Evolutionary conservation across 2,329 filamentous ascomycete genomes (phyloP).

Genomic region (Aureobasidium sp.): DNA sequence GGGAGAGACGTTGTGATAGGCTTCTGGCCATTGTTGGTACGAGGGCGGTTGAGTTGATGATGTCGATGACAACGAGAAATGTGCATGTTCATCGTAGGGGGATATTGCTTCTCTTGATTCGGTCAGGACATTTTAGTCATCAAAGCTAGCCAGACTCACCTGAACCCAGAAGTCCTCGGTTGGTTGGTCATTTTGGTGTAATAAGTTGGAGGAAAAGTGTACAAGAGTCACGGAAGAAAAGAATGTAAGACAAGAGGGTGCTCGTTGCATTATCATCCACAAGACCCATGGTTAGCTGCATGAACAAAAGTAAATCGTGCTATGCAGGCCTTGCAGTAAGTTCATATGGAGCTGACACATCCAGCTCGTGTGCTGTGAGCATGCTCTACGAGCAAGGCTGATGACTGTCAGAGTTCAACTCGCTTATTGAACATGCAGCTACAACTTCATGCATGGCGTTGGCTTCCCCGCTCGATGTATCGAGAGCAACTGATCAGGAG

Average conservation of each 20-base stretch:
- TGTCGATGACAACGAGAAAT: neutral
- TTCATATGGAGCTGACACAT: neutral
- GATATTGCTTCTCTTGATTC: neutral
- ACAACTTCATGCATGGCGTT: neutral
- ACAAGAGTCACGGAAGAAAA: neutral
- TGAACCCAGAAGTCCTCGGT: conserved; percentile 11
- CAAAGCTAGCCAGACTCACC: neutral
- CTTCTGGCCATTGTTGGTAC: conserved; percentile 22
- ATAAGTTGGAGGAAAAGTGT: neutral
- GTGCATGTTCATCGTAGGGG: neutral
- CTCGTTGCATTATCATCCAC: neutral
- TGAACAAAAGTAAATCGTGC: neutral
- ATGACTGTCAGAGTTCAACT: neutral
- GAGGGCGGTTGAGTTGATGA: conserved; percentile 18
- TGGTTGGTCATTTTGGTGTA: conserved; percentile 9
- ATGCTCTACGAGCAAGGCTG: neutral
- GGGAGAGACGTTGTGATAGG: neutral
- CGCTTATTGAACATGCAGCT: neutral
- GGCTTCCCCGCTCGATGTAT: neutral
- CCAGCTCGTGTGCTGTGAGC: neutral
- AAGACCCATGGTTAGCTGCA: neutral
- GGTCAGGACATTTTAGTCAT: neutral
- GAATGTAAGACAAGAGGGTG: neutral
- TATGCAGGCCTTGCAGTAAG: neutral
- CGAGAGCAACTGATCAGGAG: too few species aligned